Conservation (phyloP, 176 grass and related monocot species). For the Urochloa ruziziensis region DNA sequence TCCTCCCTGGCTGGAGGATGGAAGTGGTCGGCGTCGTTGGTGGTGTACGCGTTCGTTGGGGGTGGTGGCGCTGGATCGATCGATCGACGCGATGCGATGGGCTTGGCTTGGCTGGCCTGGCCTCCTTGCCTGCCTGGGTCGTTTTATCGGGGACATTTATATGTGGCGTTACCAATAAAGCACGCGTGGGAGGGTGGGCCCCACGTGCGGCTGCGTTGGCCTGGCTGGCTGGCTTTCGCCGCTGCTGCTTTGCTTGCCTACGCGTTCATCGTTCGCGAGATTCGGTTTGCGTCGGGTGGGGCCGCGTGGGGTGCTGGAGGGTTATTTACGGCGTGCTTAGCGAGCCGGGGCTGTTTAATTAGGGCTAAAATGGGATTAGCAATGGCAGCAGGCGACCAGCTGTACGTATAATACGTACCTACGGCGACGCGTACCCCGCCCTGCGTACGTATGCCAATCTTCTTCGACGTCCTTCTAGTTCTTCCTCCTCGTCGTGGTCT, state of each 20-base stretch:
- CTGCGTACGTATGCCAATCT: background rate
- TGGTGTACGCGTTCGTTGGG: background rate
- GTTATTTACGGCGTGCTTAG: constrained; percentile 24
- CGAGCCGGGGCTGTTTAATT: constrained; percentile 8
- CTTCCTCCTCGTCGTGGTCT: background rate
- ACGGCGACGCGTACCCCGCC: background rate
- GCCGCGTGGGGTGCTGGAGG: no score
- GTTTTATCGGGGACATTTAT: constrained; percentile 49
- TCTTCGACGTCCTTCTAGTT: background rate
- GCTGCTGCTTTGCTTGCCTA: background rate
- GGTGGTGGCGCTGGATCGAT: background rate
- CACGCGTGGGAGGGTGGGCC: constrained; percentile 2
- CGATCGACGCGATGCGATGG: no score
- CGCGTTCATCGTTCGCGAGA: constrained; percentile 25
- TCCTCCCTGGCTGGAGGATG: background rate
- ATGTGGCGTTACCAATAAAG: constrained; percentile 50
- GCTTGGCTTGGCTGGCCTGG: background rate
- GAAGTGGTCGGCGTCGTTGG: constrained; percentile 41
- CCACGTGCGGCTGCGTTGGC: constrained; percentile 11
- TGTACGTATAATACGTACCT: background rate
- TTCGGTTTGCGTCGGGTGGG: background rate
- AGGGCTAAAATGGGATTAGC: background rate
- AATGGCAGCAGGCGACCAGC: background rate
- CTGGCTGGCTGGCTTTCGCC: background rate
- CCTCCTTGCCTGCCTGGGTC: background rate